A percentile compares a stretch with the other conserved stretches of the same genome.
Conservation (phyloP, 768 basidiomycete species). For the Pisolithus microcarpus region DNA sequence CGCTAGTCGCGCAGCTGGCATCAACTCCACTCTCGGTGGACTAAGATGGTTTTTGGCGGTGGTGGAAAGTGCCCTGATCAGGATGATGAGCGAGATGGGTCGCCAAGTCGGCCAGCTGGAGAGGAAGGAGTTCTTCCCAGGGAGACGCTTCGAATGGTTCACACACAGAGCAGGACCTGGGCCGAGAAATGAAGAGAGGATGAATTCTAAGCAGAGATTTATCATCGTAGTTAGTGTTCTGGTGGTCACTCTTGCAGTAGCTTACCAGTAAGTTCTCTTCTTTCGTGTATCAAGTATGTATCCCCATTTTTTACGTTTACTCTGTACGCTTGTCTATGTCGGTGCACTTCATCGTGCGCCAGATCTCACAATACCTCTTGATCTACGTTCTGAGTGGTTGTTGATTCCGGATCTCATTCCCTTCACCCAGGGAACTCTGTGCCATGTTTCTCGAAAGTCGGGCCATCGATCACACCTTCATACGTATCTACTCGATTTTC, state of each 20-base stretch:
- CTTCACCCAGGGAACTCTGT: too few relatives aligned
- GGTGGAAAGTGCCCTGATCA: slow-evolving; percentile 43
- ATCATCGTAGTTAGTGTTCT: slow-evolving; percentile 11
- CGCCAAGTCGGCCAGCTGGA: slow-evolving; percentile 38
- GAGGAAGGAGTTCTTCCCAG: slow-evolving; percentile 36
- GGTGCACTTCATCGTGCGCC: too few relatives aligned
- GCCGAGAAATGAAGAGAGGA: slow-evolving; percentile 38
- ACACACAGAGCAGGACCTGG: slow-evolving; percentile 32
- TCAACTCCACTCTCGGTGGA: slow-evolving; percentile 32
- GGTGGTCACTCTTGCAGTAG: not conserved
- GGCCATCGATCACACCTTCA: too few relatives aligned
- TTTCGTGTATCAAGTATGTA: too few relatives aligned
- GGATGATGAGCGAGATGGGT: slow-evolving; percentile 46
- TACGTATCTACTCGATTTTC: too few relatives aligned
- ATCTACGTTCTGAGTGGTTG: too few relatives aligned
- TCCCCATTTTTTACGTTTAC: too few relatives aligned
- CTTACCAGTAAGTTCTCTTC: not conserved
- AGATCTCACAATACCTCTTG: too few relatives aligned
- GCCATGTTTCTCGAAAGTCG: too few relatives aligned
- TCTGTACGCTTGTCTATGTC: too few relatives aligned
- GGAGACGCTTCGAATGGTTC: slow-evolving; percentile 53
- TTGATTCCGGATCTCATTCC: too few relatives aligned
- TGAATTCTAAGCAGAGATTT: slow-evolving; percentile 32
- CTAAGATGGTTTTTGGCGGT: slow-evolving; percentile 37
- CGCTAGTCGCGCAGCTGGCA: slow-evolving; percentile 22